These are phyloP conservation scores for Aspergillus pseudoviridinutans DNA, from an alignment of 2,329 filamentous ascomycete genomes.

Conservation along the genomic window DNA sequence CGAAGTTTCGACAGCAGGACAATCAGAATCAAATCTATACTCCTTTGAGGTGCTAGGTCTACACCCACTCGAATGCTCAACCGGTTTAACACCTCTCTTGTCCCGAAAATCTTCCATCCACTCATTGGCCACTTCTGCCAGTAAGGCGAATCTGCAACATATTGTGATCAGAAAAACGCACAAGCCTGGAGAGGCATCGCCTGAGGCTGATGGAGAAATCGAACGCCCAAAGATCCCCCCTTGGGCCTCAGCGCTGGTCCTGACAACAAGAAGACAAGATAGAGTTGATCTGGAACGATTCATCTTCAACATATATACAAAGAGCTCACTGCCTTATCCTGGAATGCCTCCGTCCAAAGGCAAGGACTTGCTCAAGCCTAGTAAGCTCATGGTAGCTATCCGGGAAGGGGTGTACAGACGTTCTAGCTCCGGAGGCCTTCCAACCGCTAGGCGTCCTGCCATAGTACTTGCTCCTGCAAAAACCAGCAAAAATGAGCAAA, in stretches of 20 bases:
- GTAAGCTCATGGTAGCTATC: conserved; percentile 81
- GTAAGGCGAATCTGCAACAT: conserved; percentile 65
- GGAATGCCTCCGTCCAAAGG: conserved; percentile 66
- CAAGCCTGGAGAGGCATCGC: conserved; percentile 47
- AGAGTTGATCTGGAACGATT: conserved; percentile 71
- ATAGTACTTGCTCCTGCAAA: background rate
- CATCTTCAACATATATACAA: conserved; percentile 78
- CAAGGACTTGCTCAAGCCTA: conserved; percentile 69
- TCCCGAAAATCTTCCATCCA: conserved; percentile 66
- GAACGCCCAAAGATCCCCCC: conserved; percentile 77
- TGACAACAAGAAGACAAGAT: conserved; percentile 71
- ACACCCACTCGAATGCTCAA: conserved; percentile 69
- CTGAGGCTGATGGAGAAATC: conserved; percentile 52
- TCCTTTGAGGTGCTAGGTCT: conserved; percentile 61
- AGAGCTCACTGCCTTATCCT: conserved; percentile 74
- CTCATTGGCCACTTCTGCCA: conserved; percentile 68
- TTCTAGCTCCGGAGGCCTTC: conserved; percentile 52
- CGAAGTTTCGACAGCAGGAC: conserved; percentile 47
- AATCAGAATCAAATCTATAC: conserved; percentile 24
- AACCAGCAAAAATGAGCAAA: background rate
- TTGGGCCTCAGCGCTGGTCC: conserved; percentile 63
- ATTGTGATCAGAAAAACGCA: conserved; percentile 86
- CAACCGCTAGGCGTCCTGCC: background rate
- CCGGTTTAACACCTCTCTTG: conserved; percentile 64
- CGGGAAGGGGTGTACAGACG: conserved; percentile 70